Percentiles rank a stretch among this genome's conserved stretches.
These are phyloP conservation scores for Lunasporangiospora selenospora DNA, from an alignment of 192 early-diverging fungal species.

Conservation along the genomic window DNA sequence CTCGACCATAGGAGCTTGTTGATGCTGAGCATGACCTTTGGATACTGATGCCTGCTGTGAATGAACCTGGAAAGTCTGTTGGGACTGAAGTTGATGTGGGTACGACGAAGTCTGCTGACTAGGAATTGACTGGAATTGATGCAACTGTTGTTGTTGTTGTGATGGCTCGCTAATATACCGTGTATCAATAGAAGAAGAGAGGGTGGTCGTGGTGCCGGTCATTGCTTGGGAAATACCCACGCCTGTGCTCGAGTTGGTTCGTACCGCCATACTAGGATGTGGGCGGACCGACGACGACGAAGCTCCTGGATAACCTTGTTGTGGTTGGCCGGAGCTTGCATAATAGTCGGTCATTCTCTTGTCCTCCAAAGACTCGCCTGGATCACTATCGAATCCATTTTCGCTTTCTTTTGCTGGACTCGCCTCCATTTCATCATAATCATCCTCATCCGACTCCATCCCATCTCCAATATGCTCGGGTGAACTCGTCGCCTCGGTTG, in stretches of 20 bases:
- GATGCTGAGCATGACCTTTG: too few relatives aligned
- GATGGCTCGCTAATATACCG: background rate
- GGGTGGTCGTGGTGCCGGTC: background rate
- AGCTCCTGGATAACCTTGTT: background rate
- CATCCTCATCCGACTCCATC: background rate
- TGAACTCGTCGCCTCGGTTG: constrained; percentile 14
- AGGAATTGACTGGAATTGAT: constrained; percentile 5
- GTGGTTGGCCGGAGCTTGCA: background rate
- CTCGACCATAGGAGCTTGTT: background rate
- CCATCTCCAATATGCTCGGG: constrained; percentile 1
- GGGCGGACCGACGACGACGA: background rate
- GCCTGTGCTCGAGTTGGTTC: background rate
- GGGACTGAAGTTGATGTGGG: constrained; percentile 7
- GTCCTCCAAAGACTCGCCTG: background rate
- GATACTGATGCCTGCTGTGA: background rate
- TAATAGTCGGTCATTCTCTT: constrained; percentile 17
- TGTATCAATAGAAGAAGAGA: background rate
- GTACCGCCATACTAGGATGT: constrained; percentile 17
- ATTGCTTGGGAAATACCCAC: too few relatives aligned
- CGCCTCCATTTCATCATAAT: constrained; percentile 7
- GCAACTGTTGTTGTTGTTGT: background rate
- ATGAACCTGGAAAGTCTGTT: constrained; percentile 14
- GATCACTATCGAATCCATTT: too few relatives aligned
- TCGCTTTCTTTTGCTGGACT: too few relatives aligned
- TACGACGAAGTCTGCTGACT: too few relatives aligned